Percentiles rank a stretch among this genome's conserved stretches.
These are phyloP conservation scores for Candolleomyces eurysporus DNA, from an alignment of 768 basidiomycete genomes.

Conservation along the genomic window DNA sequence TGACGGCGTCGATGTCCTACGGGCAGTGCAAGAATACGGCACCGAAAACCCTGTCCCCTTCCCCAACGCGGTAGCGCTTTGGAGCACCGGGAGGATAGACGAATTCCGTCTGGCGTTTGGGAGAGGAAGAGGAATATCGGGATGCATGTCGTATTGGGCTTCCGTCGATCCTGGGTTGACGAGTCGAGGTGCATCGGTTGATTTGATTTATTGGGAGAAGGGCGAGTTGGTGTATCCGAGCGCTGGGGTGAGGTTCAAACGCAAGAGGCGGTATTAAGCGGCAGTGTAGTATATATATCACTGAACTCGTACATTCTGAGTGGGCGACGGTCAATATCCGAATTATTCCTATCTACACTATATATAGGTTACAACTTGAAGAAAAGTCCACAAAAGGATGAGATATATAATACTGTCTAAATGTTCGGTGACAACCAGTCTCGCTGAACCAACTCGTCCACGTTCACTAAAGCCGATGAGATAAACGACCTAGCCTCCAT, in stretches of 20 bases:
- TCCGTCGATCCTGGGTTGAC: slow-evolving; percentile 25
- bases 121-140: slow-evolving; percentile 19
- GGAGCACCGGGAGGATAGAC: slow-evolving; percentile 35
- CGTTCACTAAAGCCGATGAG: slow-evolving; percentile 70
- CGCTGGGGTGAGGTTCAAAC: slow-evolving; percentile 25
- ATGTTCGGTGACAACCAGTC: slow-evolving; percentile 55
- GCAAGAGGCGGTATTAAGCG: not conserved
- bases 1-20: slow-evolving; percentile 32
- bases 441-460: slow-evolving; percentile 85
- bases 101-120: slow-evolving; percentile 33
- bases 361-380: not conserved
- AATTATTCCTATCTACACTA: too few species aligned
- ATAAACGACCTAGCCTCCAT: slow-evolving; percentile 90
- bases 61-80: slow-evolving; percentile 25
- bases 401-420: slow-evolving; percentile 10
- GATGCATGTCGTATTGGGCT: slow-evolving; percentile 35
- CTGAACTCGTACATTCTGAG: too few species aligned
- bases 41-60: not conserved
- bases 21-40: slow-evolving; percentile 4
- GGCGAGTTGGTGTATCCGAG: slow-evolving; percentile 34
- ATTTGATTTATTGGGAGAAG: slow-evolving; percentile 34
- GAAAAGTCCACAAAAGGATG: not conserved
- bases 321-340: too few species aligned
- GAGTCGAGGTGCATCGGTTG: slow-evolving; percentile 31
- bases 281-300: too few species aligned